These are phyloP conservation scores for Tirmania nivea DNA, from an alignment of 495 filamentous ascomycete species.

Conservation along the genomic window DNA sequence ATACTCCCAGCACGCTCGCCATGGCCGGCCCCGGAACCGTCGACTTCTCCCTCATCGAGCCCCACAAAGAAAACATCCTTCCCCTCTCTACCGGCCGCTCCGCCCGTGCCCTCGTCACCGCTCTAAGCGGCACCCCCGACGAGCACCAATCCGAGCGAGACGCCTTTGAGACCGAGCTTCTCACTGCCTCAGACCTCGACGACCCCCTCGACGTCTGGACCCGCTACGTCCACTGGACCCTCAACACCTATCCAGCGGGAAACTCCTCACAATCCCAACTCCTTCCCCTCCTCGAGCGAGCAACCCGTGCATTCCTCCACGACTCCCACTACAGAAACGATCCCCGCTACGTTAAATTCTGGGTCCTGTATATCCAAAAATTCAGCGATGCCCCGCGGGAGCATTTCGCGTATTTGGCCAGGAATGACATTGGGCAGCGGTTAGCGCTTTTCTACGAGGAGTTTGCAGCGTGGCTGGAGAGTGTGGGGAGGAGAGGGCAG, in stretches of 20 bases:
- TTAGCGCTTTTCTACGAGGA: conserved; percentile 95
- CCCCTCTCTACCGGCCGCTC: conserved; percentile 77
- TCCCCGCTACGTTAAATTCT: conserved; percentile 73
- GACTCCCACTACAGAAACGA: conserved; percentile 82
- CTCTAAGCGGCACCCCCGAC: conserved; percentile 38
- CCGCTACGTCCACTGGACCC: conserved; percentile 87
- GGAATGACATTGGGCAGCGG: conserved; percentile 66
- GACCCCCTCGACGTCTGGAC: conserved; percentile 93
- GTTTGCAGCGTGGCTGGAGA: conserved; percentile 80
- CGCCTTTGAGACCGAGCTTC: conserved; percentile 70
- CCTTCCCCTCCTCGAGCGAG: conserved; percentile 71
- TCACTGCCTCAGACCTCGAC: conserved; percentile 59
- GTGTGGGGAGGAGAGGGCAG: conserved; percentile 65
- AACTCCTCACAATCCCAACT: conserved; percentile 86
- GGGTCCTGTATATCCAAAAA: conserved; percentile 80
- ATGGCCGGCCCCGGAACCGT: conserved; percentile 25
- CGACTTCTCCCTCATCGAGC: conserved; percentile 88
- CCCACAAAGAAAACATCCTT: conserved; percentile 94
- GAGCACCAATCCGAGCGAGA: conserved; percentile 49
- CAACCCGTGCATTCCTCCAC: conserved; percentile 70
- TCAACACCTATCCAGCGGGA: conserved; percentile 83
- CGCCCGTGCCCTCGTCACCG: conserved; percentile 56
- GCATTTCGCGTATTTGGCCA: conserved; percentile 72
- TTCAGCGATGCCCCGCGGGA: conserved; percentile 86
- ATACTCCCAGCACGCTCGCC: neutral